Evolutionary conservation across 169 alveolate species (phyloP).

Genomic region (Babesia microti): DNA sequence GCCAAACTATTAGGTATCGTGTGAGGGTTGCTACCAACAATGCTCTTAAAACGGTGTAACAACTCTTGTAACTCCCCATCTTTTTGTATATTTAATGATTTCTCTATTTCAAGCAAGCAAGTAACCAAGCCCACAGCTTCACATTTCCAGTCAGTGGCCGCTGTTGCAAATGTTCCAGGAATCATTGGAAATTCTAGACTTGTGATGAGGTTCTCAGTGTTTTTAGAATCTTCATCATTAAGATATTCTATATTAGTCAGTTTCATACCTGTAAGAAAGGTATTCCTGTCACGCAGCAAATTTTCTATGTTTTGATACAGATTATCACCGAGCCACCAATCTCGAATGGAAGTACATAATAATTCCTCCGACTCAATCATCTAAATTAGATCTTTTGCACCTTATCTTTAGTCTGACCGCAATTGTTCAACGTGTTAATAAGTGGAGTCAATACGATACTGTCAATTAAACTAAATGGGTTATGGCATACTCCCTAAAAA

Average conservation of each 20-base stretch:
- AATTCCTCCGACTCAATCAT: neutral
- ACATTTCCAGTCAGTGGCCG: conserved; percentile 45
- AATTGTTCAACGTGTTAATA: conserved; percentile 9
- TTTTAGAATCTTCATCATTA: conserved; percentile 24
- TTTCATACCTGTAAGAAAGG: conserved; percentile 35
- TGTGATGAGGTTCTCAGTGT: conserved; percentile 18
- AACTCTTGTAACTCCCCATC: too few species aligned
- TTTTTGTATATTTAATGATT: conserved; percentile 22
- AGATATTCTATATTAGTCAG: conserved; percentile 37
- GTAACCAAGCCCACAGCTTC: conserved; percentile 53
- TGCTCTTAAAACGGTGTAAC: too few species aligned
- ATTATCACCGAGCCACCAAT: too few species aligned
- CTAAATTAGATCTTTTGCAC: neutral
- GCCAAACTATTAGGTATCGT: too few species aligned
- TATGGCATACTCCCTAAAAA: conserved; percentile 46
- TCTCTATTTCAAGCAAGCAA: conserved; percentile 51
- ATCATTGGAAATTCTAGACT: conserved; percentile 49
- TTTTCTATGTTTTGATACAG: conserved; percentile 37
- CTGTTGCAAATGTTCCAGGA: conserved; percentile 45
- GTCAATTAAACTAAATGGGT: too few species aligned
- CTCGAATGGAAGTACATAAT: conserved; percentile 12
- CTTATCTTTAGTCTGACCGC: conserved; percentile 3
- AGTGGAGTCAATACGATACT: conserved; percentile 9
- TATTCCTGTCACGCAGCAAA: conserved; percentile 41
- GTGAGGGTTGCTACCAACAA: too few species aligned